Evolutionary conservation across 108 stramenopile genomes (phyloP).

Genomic region (Skeletonema potamos): DNA sequence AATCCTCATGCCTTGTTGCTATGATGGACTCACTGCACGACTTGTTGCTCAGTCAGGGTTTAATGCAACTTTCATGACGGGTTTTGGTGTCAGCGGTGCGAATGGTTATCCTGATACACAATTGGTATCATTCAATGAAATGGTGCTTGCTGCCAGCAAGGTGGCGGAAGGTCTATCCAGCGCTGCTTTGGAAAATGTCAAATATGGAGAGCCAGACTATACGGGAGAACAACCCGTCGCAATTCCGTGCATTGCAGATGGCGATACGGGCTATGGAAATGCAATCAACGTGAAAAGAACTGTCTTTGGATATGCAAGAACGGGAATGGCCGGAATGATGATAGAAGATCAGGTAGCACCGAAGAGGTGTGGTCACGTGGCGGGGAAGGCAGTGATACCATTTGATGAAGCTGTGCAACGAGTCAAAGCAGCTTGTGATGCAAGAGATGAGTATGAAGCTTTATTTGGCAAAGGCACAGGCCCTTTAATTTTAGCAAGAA

Average conservation of each 20-base stretch:
- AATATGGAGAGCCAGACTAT: constrained; percentile 21
- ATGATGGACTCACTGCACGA: constrained; percentile 95
- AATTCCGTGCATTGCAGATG: constrained; percentile 97
- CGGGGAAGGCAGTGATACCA: constrained; percentile 88
- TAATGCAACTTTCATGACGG: constrained; percentile 96
- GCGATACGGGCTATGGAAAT: constrained; percentile 97
- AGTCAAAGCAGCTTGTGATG: constrained; percentile 93
- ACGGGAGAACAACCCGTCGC: constrained; percentile 14
- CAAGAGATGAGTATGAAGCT: constrained; percentile 85
- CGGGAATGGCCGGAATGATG: constrained; percentile 97
- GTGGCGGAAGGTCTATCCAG: constrained; percentile 85
- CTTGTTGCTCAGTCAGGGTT: constrained; percentile 86
- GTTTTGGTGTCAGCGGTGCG: constrained; percentile 92
- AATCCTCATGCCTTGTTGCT: constrained; percentile 89
- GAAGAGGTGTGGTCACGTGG: constrained; percentile 95
- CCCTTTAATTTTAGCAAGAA: constrained; percentile 89
- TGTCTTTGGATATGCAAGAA: constrained; percentile 81
- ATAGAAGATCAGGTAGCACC: constrained; percentile 95
- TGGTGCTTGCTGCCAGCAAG: constrained; percentile 68
- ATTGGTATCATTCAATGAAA: constrained; percentile 86
- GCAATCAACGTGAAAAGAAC: constrained; percentile 93
- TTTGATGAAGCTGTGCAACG: constrained; percentile 87
- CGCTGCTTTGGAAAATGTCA: constrained; percentile 67
- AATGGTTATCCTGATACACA: constrained; percentile 93
- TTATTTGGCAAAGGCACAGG: constrained; percentile 75